Conservation (phyloP, 331 rosid species). For the Malus hybrid region DNA sequence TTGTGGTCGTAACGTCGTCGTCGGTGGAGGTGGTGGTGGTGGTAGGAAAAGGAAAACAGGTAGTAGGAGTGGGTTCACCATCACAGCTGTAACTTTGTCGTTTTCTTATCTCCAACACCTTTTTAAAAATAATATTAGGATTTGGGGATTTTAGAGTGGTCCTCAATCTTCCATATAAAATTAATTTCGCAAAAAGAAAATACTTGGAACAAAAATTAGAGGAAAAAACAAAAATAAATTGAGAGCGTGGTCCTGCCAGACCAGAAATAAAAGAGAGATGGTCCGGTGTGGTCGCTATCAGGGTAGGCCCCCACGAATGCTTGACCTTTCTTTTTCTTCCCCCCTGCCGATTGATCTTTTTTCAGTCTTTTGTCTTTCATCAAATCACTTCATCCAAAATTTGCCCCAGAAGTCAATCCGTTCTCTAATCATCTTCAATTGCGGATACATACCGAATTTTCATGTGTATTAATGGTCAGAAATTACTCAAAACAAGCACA, state of each 20-base stretch:
- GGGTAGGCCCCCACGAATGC: constrained; percentile 11
- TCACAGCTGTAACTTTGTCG: constrained; percentile 59
- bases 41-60: constrained; percentile 3
- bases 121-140: constrained; percentile 3
- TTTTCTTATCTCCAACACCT: constrained; percentile 10
- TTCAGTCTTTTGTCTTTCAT: constrained; percentile 2
- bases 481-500: no score
- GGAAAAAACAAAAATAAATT: neutral
- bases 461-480: neutral
- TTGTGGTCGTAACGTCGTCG: neutral
- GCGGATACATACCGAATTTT: neutral
- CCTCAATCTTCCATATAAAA: neutral
- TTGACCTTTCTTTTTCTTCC: constrained; percentile 21
- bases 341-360: neutral
- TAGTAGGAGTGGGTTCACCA: constrained; percentile 40
- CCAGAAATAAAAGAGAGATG: neutral
- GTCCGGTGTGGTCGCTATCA: constrained; percentile 24
- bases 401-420: constrained; percentile 15
- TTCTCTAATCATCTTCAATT: constrained; percentile 10
- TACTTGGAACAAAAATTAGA: neutral
- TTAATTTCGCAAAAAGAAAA: neutral
- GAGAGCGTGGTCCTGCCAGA: neutral
- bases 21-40: neutral
- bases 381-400: neutral
- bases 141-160: constrained; percentile 9